Evolutionary conservation across 208 protist species (phyloP), one percentile per base, ranked within the genome.

Genomic region (Histomonas meleagridis): DNA sequence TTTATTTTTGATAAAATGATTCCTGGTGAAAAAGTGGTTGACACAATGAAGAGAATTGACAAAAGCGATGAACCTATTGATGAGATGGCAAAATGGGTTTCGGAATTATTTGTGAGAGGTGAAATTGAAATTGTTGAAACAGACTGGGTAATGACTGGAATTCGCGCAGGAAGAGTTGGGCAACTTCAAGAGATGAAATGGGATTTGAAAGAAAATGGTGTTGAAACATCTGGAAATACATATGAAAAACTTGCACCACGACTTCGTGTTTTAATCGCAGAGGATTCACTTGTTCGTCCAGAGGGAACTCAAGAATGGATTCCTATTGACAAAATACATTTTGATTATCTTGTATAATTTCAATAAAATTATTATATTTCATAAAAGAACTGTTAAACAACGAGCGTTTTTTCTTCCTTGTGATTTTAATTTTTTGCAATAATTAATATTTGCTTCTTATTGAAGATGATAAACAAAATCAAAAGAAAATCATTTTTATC

Each of bases 141-240:
- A 18, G 76, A 86, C 46, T 86, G 76, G 76, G 46, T 86, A 10
- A 51, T 86, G 40, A 43, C 46, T 38, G 76, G 46, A 18, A 86
- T 86, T 28, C 23, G 46, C n/a, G 76, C 76, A 2, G 76, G 76
- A 14, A 43, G 46, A n/a, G 46, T 86, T 86, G 76, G 76, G 2
- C 46, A 86, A 16, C 43, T 86, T 55, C 76, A 51, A n/a, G 76
- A 86, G 5, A 86, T 86, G 46, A 86, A 55, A 38, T 86, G 76
- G 76, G 46, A 86, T 26, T 16, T 86, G 32, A 51, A 86, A 48
- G 76, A 86, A 49, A 48, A 86, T 21, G 76, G 76, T 32, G 28
- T 55, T 38, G 46, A 26, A 46, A 48, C 10, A 18, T 18, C 76
- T 12, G 43, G 18, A 14, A 32, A 14, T 51, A 55, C 40, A 12